Base-by-base conservation (phyloP, 495 filamentous ascomycete species). In the Neurospora terricola region DNA sequence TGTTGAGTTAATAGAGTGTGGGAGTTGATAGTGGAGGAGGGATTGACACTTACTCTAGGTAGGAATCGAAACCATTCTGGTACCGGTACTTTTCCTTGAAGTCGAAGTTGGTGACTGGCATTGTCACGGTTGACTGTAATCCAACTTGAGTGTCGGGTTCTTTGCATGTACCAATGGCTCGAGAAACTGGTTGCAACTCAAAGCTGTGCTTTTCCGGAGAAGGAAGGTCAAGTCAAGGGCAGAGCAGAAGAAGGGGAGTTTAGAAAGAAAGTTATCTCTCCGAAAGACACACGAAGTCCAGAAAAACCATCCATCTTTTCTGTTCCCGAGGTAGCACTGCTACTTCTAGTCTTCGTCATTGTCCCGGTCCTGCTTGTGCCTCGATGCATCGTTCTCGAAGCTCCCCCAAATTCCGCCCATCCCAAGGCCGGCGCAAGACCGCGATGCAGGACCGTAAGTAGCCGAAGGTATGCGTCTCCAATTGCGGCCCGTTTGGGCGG, bases 41-140 rank as follows among this genome's bases (percentile, higher is more conserved):
- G 38, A 18, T 3, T 30, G 70, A 34, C 36, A 76, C 85, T 74
- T 80, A 90, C 88, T 90, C 88, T 81, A 84, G 84, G 78, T 87
- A 91, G 54, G 82, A 88, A 77, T 83, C 88, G 83, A 85, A 93
- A 78, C 92, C 92, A 85, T 88, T 90, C 80, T 82, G 88, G 81
- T 87, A 94, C 77, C 80, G 88, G 85, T 86, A 92, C 70, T 83
- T 91, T 81, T 85, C 88, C 72, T 76, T 82, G 74, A 86, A 83
- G 74, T 74, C 87, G 73, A 87, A 91, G 54, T 78, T 77, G 69
- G 86, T 90, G 78, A 82, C 86, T 75, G 86, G 90, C 91, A 86
- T 92, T 77, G 14, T 85, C 77, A 75, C 69, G 45, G 69, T 69
- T 5, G 36, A 27, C 4, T 27, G 6, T 18, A 18, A 10, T 34